Percentiles rank a stretch among this genome's conserved stretches.
Evolutionary conservation across 805 yeast species (phyloP).

Genomic region (Saccharomycopsis oosterbeekiorum): DNA sequence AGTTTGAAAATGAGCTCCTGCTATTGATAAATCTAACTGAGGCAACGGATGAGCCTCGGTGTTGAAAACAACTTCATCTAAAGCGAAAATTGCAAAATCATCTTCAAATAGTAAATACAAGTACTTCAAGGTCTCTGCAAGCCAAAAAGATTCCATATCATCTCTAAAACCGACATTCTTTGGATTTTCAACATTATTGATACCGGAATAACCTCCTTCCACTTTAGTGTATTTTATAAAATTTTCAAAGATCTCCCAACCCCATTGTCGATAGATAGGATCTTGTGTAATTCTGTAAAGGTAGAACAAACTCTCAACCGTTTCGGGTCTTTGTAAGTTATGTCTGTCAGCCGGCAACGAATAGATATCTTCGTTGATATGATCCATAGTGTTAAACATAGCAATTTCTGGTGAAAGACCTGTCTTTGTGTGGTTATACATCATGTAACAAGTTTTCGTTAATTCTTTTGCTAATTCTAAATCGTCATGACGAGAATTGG

Average conservation of each 20-base stretch:
- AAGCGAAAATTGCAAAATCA: conserved; percentile 49
- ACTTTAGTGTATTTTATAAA: conserved; percentile 53
- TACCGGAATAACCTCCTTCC: conserved; percentile 48
- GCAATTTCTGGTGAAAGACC: conserved; percentile 88
- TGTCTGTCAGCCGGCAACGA: conserved; percentile 70
- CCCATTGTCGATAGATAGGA: conserved; percentile 77
- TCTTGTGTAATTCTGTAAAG: conserved; percentile 75
- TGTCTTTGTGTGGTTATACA: conserved; percentile 65
- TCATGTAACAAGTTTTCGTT: conserved; percentile 71
- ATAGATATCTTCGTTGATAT: conserved; percentile 39
- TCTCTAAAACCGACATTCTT: conserved; percentile 43
- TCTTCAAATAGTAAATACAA: conserved; percentile 71
- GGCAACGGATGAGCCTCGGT: conserved; percentile 95
- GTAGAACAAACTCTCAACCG: conserved; percentile 79
- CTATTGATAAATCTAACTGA: conserved; percentile 32
- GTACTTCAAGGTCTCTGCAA: conserved; percentile 86
- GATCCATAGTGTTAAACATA: conserved; percentile 55
- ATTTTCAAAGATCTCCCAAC: conserved; percentile 71
- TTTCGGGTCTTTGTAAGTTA: conserved; percentile 87
- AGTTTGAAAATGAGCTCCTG: conserved; percentile 25
- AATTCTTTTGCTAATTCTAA: conserved; percentile 63
- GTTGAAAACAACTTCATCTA: conserved; percentile 67
- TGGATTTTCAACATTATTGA: conserved; percentile 50
- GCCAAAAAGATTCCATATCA: conserved; percentile 88
- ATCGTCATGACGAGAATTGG: conserved; percentile 46